These are phyloP conservation scores for Rhodocollybia butyracea DNA, from an alignment of 768 basidiomycete species.

Conservation along the genomic window DNA sequence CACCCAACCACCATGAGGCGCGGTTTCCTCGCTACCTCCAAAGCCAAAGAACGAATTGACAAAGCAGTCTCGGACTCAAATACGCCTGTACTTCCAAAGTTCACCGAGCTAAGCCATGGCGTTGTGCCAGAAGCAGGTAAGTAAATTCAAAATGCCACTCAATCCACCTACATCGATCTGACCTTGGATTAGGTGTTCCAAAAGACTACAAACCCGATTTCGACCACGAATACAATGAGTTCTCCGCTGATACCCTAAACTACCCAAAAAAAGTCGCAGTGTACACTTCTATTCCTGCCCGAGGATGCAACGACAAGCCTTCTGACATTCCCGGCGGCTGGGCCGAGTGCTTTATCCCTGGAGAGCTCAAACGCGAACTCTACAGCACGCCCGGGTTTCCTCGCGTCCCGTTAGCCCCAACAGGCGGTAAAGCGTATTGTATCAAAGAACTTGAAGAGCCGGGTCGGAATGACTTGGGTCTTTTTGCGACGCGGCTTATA, in stretches of 20 bases:
- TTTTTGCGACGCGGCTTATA: conserved; percentile 28
- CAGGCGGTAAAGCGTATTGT: background rate
- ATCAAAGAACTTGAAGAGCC: background rate
- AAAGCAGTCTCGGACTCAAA: background rate
- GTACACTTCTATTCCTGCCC: background rate
- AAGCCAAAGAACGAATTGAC: background rate
- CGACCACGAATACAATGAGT: background rate
- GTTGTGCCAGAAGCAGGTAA: background rate
- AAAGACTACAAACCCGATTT: background rate
- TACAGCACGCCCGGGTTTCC: background rate
- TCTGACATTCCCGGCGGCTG: background rate
- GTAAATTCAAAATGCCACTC: background rate
- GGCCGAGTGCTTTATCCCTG: background rate
- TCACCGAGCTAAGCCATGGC: background rate
- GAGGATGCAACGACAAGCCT: background rate
- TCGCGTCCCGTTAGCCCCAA: background rate
- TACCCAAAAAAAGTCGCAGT: background rate
- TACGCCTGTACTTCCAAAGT: background rate
- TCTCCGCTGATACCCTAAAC: too few relatives aligned
- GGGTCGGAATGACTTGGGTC: conserved; percentile 13
- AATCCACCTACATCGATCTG: background rate
- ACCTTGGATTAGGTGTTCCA: background rate
- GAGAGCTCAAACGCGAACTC: background rate
- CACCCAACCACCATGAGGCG: background rate
- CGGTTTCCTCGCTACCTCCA: background rate